Base-by-base conservation (phyloP, 345 rosid genomes). In the Citrus mangshanensis region DNA sequence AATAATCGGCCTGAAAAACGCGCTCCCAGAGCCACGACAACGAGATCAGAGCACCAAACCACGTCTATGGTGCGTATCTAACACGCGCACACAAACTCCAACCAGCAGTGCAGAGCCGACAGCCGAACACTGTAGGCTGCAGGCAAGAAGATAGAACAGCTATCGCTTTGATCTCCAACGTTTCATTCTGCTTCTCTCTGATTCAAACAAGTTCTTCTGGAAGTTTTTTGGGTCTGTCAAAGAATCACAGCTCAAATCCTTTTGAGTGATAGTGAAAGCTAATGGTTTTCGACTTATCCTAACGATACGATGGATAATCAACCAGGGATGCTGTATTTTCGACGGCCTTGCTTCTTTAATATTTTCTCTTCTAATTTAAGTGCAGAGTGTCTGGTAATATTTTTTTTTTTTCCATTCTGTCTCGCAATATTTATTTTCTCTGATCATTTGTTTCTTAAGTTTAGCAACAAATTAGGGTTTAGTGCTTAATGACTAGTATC, bases 311-410 rank as follows among this genome's bases (percentile, higher is more conserved):
- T 58, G 37, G 64, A 69, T 2, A 75, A 78, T 28, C 78, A 9
- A 46, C 24, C 32, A 68, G 75, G 73, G 77, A 84, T 81, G 87
- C 62, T 62, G 55, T 77, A 71, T 51, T 65, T 76, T 5, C 82
- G 81, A 79, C 75, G 84, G 37, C 89, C 89, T 59, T 87, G 80
- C 76, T 89, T 87, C 82, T 83, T 81, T 51, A 81, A 86, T 64
- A 69, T 85, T 25, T 89, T 83, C 77, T 89, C 89, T 70, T 79
- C 85, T 51, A 79, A 77, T 70, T 60, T 77, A 56, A 81, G 84
- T 70, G 69, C 87, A 18, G 60, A 73, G 3, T 72, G 86, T 77
- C 80, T 89, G 89, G 92, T 89, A 84, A 65, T 69, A 35, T 76
- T 78, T 58, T 5, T 19, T 64, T 46, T 42, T 60, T 66, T 14